Base-by-base conservation (phyloP, 208 protist genomes). In the Crithidia expoeki region DNA sequence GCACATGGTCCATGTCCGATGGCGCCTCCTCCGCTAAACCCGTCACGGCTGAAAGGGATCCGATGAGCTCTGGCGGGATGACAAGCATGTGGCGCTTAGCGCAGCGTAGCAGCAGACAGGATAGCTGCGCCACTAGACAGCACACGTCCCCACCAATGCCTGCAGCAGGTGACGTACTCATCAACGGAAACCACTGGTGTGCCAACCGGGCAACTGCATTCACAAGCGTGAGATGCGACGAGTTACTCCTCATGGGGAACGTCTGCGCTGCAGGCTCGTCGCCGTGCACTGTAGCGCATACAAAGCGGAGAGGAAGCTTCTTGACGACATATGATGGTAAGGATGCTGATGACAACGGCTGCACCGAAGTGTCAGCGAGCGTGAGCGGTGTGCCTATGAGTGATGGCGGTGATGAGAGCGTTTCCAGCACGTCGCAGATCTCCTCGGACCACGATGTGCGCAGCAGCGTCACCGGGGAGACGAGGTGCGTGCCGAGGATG, bases 401-500 rank as follows among this genome's bases (percentile, higher is more conserved):
- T n/a, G 46, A 16, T 5, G 60, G 32, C 1, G 60, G 17, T 0
- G 30, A 16, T 12, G 34, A 1, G 3, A 1, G 4, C 23, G 81
- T 46, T 36, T 92, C 88, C 36, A 94, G 61, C 38, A 96, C 80
- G 14, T 90, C 81, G 66, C 86, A 92, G 12, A 84, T 74, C 56
- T 89, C 88, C 23, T 96, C 88, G 25, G 79, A 58, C 42, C 89
- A 74, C 19, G 79, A 87, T 56, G 76, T 78, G 36, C 74, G 72
- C 47, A 92, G 61, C 44, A 96, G 61, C 19, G 73, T 78, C 19
- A 65, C 88, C 0, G 68, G 50, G 17, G 69, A 68, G n/a, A 69
- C 72, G 57, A 78, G 66, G 21, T 88, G 83, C 47, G 68, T 66
- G 16, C 80, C 73, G 33, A 80, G 81, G n/a, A 81, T 72, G 11